Conservation (phyloP, 768 basidiomycete species). For the Chalciporus chontae region DNA sequence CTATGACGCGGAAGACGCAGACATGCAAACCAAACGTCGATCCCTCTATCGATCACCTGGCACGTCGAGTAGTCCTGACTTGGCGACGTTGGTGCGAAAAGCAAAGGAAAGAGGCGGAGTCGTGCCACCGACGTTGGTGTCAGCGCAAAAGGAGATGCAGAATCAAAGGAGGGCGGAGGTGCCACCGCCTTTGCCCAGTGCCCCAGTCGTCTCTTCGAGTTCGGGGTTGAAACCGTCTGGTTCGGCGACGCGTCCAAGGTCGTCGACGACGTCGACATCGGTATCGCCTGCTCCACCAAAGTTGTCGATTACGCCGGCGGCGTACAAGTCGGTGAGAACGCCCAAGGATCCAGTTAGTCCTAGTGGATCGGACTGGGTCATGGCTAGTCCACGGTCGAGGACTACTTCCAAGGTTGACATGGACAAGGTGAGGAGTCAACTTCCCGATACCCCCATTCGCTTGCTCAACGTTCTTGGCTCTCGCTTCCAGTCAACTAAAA, state of each 20-base stretch:
- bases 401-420: constrained; percentile 41
- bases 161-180: constrained; percentile 36
- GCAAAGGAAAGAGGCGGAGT: constrained; percentile 66
- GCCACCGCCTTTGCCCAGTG: constrained; percentile 44
- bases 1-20: constrained; percentile 62
- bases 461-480: constrained; percentile 1
- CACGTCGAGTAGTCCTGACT: constrained; percentile 88
- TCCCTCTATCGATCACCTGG: constrained; percentile 87
- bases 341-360: constrained; percentile 32
- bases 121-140: constrained; percentile 31
- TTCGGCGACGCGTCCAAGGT: constrained; percentile 36
- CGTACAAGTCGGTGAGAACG: constrained; percentile 21
- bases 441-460: neutral
- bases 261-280: constrained; percentile 44
- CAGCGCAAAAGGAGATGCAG: constrained; percentile 23
- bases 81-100: constrained; percentile 82
- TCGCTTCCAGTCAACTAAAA: constrained; percentile 37
- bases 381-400: constrained; percentile 42
- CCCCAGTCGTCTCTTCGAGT: constrained; percentile 3
- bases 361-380: constrained; percentile 44
- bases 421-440: constrained; percentile 43
- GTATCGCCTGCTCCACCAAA: constrained; percentile 31
- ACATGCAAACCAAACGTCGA: constrained; percentile 71
- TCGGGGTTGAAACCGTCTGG: constrained; percentile 25
- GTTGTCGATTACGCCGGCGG: constrained; percentile 33